Evolutionary conservation across 306 rosid species (phyloP).

Genomic region (Cicer arietinum): DNA sequence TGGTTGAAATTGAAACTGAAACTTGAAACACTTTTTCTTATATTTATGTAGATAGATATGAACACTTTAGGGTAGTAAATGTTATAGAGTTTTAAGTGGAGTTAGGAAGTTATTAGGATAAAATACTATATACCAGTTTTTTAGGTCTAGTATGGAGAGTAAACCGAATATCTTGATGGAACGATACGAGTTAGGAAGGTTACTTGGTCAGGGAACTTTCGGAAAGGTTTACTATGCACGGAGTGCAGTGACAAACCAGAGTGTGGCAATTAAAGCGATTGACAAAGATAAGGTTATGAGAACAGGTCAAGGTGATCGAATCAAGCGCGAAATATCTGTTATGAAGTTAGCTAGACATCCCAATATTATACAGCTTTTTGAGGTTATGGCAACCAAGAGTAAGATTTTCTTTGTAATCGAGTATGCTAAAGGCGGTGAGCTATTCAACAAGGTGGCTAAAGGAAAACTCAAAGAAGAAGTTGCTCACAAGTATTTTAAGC

Average conservation of each 20-base stretch:
- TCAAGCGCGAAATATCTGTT: conserved; percentile 74
- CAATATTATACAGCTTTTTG: conserved; percentile 72
- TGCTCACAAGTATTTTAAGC: conserved; percentile 76
- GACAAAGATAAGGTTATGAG: conserved; percentile 75
- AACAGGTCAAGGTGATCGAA: conserved; percentile 64
- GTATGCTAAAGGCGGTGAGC: conserved; percentile 93
- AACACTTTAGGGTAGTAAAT: conserved; percentile 24
- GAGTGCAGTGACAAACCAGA: conserved; percentile 63
- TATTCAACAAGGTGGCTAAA: conserved; percentile 74
- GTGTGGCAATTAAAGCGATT: conserved; percentile 78
- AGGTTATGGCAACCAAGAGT: conserved; percentile 89
- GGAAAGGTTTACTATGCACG: conserved; percentile 89
- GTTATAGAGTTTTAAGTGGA: conserved; percentile 39
- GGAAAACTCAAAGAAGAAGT: conserved; percentile 79
- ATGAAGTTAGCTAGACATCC: conserved; percentile 87
- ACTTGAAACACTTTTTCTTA: not conserved
- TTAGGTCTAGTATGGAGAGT: conserved; percentile 63
- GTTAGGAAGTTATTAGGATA: conserved; percentile 23
- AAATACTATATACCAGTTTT: conserved; percentile 26
- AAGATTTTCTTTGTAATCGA: conserved; percentile 89
- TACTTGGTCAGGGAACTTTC: conserved; percentile 83
- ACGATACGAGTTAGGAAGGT: conserved; percentile 78
- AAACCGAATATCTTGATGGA: conserved; percentile 58
- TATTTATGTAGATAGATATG: conserved; percentile 45
- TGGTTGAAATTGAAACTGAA: conserved; percentile 55